A percentile compares a stretch with the other conserved stretches of the same genome.
These are phyloP conservation scores for Chlamydomonas sphaeroides DNA, from an alignment of 139 green algal genomes.

Conservation along the genomic window DNA sequence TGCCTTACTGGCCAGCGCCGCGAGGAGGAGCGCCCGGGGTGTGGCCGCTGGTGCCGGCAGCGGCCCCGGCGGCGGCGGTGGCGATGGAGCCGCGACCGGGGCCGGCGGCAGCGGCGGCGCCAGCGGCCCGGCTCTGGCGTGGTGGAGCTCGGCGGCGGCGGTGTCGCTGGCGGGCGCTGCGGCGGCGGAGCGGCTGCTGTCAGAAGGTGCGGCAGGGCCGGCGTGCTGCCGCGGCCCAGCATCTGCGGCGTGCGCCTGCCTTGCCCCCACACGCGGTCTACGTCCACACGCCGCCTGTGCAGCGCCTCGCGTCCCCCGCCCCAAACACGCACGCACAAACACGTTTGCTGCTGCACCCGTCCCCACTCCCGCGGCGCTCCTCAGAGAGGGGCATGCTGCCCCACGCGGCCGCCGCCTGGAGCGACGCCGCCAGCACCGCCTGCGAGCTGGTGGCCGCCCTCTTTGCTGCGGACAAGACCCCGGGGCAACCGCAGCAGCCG, in stretches of 20 bases:
- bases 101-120: background rate
- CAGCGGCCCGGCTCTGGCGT: background rate
- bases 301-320: background rate
- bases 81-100: background rate
- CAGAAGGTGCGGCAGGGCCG: conserved; percentile 17
- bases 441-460: conserved; percentile 27
- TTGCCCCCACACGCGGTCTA: too few species aligned
- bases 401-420: background rate
- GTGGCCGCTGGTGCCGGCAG: background rate
- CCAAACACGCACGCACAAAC: background rate
- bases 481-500: too few species aligned
- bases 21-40: background rate
- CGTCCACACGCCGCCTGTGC: too few species aligned
- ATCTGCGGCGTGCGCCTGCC: too few species aligned
- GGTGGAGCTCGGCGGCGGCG: conserved; percentile 1
- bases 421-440: conserved; percentile 24
- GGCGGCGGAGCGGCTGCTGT: conserved; percentile 27
- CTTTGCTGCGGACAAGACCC: background rate
- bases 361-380: too few species aligned
- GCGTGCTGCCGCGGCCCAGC: too few species aligned
- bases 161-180: conserved; percentile 15
- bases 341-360: background rate
- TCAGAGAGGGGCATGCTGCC: conserved; percentile 34
- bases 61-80: background rate
- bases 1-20: background rate